A percentile compares a stretch with the other conserved stretches of the same genome.
Evolutionary conservation across 441 rosid species (phyloP).

Genomic region (Rhodomyrtus psidioides): DNA sequence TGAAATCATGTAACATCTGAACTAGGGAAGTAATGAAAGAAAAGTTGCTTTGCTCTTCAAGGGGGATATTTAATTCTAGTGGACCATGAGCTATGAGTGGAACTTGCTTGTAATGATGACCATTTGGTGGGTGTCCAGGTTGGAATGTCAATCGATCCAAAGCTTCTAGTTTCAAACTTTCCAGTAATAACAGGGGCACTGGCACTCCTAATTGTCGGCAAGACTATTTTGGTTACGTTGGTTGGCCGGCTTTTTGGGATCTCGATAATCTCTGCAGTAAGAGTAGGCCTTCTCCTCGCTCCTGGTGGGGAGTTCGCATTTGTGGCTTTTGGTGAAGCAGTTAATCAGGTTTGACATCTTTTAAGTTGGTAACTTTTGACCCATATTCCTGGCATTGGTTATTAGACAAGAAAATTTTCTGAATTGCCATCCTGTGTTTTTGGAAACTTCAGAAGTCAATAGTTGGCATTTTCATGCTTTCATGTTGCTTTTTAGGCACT

Average conservation of each 20-base stretch:
- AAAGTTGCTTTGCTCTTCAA: neutral
- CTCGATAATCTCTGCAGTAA: constrained; percentile 80
- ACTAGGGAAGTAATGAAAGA: neutral
- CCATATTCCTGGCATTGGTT: neutral
- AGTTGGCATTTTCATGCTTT: neutral
- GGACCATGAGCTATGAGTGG: neutral
- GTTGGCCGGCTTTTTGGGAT: constrained; percentile 80
- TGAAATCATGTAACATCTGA: neutral
- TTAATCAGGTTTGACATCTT: constrained; percentile 67
- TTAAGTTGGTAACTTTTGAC: neutral
- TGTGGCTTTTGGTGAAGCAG: constrained; percentile 99
- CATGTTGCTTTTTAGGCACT: neutral
- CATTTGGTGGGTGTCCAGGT: constrained; percentile 51
- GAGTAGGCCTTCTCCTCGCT: constrained; percentile 96
- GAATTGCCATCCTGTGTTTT: neutral
- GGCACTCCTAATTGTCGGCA: constrained; percentile 89
- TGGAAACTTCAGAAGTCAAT: neutral
- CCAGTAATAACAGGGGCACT: constrained; percentile 69
- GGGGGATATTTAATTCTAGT: neutral
- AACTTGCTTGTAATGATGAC: neutral
- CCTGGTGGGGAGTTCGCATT: constrained; percentile 99
- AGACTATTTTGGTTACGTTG: constrained; percentile 67
- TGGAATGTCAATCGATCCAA: constrained; percentile 99
- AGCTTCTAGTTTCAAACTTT: constrained; percentile 84
- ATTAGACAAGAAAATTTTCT: neutral